Evolutionary conservation across 805 yeast species (phyloP).

Genomic region (Wickerhamiella domercqiae): DNA sequence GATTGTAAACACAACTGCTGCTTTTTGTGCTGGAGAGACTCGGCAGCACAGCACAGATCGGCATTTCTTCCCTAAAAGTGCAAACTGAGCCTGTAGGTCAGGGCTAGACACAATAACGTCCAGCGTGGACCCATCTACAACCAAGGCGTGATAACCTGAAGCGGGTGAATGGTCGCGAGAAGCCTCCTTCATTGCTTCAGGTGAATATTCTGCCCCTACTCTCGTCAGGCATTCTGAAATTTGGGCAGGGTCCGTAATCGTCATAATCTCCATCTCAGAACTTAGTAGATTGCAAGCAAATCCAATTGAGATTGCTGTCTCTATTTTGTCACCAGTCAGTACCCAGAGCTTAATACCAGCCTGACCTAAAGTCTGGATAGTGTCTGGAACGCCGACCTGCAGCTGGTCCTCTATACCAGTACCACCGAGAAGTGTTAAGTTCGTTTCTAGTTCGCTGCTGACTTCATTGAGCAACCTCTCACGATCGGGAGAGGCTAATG

Average conservation of each 20-base stretch:
- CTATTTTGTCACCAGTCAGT: conserved; percentile 67
- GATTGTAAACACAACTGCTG: conserved; percentile 54
- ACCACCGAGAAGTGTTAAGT: conserved; percentile 48
- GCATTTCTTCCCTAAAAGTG: conserved; percentile 60
- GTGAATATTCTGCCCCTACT: conserved; percentile 23
- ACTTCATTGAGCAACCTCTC: conserved; percentile 40
- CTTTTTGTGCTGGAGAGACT: conserved; percentile 74
- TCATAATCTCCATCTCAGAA: conserved; percentile 48
- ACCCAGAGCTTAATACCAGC: conserved; percentile 80
- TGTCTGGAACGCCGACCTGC: conserved; percentile 64
- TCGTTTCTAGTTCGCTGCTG: conserved; percentile 44
- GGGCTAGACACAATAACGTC: conserved; percentile 28
- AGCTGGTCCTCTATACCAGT: conserved; percentile 72
- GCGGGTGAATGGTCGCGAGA: conserved; percentile 53
- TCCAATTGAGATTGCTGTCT: conserved; percentile 73
- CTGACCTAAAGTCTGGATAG: conserved; percentile 46
- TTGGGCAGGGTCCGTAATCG: conserved; percentile 26
- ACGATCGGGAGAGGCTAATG: conserved; percentile 39
- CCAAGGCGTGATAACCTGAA: conserved; percentile 37
- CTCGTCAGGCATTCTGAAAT: conserved; percentile 35
- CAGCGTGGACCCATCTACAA: conserved; percentile 59
- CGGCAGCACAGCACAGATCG: conserved; percentile 69
- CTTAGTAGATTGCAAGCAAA: conserved; percentile 60
- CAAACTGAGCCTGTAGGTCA: conserved; percentile 34
- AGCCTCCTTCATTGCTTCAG: conserved; percentile 35